Evolutionary conservation across 306 rosid genomes (phyloP), one percentile per base, ranked within the genome.

Genomic region (Cucumis cinereus): DNA sequence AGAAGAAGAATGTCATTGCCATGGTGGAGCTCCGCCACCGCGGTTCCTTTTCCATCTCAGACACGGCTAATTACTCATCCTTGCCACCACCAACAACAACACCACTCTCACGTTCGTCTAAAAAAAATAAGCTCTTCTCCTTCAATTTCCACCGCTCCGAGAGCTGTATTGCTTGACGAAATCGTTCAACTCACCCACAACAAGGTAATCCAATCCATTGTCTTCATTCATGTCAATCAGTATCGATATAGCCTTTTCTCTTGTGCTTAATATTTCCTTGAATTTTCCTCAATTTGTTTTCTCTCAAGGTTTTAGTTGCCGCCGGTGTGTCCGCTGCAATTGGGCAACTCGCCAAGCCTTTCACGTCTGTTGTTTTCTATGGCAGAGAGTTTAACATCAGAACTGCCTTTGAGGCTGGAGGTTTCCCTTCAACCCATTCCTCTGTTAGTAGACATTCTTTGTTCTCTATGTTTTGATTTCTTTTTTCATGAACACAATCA

Each of bases 401-500:
- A 79, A 69, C 88, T 1, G 2, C 74, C 78, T 0, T 86, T 85
- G 91, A 86, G 71, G 88, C 97, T 28, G 98, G 97, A 74, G 98
- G 98, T 52, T 93, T 93, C 79, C 97, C 98, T 59, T 93, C 98
- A 5, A 79, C 96, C 19, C 98, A 93, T 83, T 90, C 98, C 78
- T 91, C 98, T 55, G 98, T 93, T 89, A 80, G 90, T 26, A 20
- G 70, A 50, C 53, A 15, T 24, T 20, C 20, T 14, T 26, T 55
- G 73, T 45, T 69, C 71, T 19, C 10, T 30, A 36, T 30, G 22
- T 72, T 77, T 11, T 6, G 64, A 36, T 22, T 66, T 49, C 4
- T 53, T 45, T 15, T 54, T 14, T 9, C 4, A 30, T 76, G 10
- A 15, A 59, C 4, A 26, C 28, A 61, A 61, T 76, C 22, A 59